These are phyloP conservation scores for Forsythia suspensa DNA, from an alignment of 257 asterid genomes.

Conservation along the genomic window DNA sequence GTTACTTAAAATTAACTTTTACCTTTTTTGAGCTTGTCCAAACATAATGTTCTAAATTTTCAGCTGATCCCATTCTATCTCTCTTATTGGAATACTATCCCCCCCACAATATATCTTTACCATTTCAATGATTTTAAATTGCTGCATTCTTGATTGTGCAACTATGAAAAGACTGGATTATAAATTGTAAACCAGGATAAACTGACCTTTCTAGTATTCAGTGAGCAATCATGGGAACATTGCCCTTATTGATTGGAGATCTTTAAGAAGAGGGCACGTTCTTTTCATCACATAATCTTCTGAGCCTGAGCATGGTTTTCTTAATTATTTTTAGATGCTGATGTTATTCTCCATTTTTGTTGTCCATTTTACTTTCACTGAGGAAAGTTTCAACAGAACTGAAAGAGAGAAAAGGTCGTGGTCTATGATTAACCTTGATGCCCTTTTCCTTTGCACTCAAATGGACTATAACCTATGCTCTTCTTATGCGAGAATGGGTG, in stretches of 20 bases:
- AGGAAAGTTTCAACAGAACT: background rate
- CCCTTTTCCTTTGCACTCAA: background rate
- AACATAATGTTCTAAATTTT: background rate
- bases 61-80: background rate
- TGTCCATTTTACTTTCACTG: background rate
- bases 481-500: constrained; percentile 13
- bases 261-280: background rate
- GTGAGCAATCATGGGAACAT: background rate
- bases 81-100: background rate
- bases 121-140: background rate
- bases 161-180: background rate
- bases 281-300: background rate
- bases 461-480: background rate
- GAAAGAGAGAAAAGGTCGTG: background rate
- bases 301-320: background rate
- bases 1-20: background rate
- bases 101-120: background rate
- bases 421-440: constrained; percentile 10
- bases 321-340: constrained; percentile 1
- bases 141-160: background rate
- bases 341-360: background rate
- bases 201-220: background rate
- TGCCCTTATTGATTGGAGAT: constrained; percentile 3
- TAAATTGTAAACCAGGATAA: background rate
- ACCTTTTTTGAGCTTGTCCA: background rate